These are phyloP conservation scores for Cryptosporidium meleagridis DNA, from an alignment of 169 alveolate species.

Conservation along the genomic window DNA sequence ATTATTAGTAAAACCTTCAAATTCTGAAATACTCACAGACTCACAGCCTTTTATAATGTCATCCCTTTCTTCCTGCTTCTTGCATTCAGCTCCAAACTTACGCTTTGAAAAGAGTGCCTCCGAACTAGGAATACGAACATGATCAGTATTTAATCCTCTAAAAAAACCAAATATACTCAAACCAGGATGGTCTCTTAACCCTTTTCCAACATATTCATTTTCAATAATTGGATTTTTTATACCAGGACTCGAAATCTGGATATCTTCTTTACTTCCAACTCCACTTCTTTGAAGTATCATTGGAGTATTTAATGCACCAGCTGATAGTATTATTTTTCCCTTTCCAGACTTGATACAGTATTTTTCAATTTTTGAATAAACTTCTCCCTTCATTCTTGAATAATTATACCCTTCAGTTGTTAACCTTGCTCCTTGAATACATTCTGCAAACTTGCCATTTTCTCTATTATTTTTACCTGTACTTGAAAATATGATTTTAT, in stretches of 20 bases:
- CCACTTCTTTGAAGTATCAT: constrained; percentile 74
- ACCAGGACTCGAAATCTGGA: constrained; percentile 24
- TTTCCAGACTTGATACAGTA: constrained; percentile 12
- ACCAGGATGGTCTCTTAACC: constrained; percentile 43
- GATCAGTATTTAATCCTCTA: constrained; percentile 3
- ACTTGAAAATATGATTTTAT: background rate
- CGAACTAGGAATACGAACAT: constrained; percentile 13
- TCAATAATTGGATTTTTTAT: constrained; percentile 34
- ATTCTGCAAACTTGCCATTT: background rate
- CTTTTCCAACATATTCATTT: constrained; percentile 44
- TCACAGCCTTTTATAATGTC: constrained; percentile 60
- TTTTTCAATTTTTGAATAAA: background rate
- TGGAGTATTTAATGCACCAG: constrained; percentile 69
- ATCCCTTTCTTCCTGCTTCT: constrained; percentile 4
- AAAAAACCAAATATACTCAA: constrained; percentile 45
- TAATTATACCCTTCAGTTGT: background rate
- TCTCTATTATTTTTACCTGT: background rate
- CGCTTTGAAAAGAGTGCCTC: constrained; percentile 48
- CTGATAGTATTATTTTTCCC: constrained; percentile 31
- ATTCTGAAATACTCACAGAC: constrained; percentile 53
- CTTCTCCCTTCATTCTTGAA: background rate
- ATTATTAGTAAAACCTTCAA: constrained; percentile 40
- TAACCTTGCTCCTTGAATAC: background rate
- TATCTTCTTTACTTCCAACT: constrained; percentile 21
- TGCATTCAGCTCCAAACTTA: constrained; percentile 32